A percentile compares a stretch with the other conserved stretches of the same genome.
Evolutionary conservation across 2,329 filamentous ascomycete species (phyloP).

Genomic region (Colletotrichum melonis): DNA sequence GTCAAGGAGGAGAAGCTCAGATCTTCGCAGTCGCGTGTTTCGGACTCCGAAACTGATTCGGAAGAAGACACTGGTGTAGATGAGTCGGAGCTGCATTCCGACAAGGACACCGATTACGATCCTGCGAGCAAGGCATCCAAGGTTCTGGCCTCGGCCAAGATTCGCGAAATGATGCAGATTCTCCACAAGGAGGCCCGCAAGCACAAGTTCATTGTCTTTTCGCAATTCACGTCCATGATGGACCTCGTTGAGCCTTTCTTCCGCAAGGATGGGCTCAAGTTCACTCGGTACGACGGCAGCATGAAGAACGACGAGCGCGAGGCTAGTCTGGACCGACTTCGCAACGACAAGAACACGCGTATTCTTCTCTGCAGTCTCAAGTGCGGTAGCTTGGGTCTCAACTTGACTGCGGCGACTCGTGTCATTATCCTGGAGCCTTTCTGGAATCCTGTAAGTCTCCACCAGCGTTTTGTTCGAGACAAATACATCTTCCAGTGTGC

Average conservation of each 20-base stretch:
- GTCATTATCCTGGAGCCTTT: constrained; percentile 98
- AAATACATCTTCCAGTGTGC: neutral
- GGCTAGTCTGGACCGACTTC: constrained; percentile 81
- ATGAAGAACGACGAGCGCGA: constrained; percentile 96
- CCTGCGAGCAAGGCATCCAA: constrained; percentile 56
- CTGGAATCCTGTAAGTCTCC: constrained; percentile 85
- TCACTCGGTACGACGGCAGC: constrained; percentile 90
- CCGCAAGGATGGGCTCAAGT: constrained; percentile 77
- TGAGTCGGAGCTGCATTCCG: constrained; percentile 55
- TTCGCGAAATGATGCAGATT: constrained; percentile 85
- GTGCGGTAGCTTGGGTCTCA: constrained; percentile 92
- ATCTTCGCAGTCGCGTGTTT: constrained; percentile 5
- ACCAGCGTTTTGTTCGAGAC: no score
- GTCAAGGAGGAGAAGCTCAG: constrained; percentile 43
- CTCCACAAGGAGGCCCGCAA: constrained; percentile 80
- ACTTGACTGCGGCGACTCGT: constrained; percentile 91
- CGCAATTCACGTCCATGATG: constrained; percentile 98
- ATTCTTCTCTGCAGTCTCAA: constrained; percentile 93
- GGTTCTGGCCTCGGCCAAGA: constrained; percentile 86
- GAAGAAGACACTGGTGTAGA: constrained; percentile 53
- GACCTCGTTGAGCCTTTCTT: constrained; percentile 96
- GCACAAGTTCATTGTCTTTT: constrained; percentile 99
- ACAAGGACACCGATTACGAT: constrained; percentile 48
- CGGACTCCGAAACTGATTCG: constrained; percentile 42
- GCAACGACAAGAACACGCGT: constrained; percentile 79